Base-by-base conservation (phyloP, 345 rosid species). In the Tarenaya hassleriana region DNA sequence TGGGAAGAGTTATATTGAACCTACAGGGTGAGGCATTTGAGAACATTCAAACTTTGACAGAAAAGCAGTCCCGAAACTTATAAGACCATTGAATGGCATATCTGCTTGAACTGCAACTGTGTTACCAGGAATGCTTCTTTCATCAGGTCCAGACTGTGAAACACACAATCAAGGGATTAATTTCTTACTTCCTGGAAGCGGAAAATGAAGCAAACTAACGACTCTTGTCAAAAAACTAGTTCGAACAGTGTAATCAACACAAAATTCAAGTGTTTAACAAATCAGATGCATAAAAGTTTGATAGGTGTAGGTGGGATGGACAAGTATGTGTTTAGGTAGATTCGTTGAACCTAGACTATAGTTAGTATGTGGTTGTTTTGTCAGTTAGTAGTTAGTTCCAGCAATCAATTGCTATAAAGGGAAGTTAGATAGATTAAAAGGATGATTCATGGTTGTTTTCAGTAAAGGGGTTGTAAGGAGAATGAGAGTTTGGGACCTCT, bases 81-180 rank as follows among this genome's bases (percentile, higher is more conserved):
- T 88, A 29, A 88, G 85, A 48, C 97, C 98, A 69, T 71, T 77
- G 68, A 81, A 92, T 45, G 98, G 95, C 97, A 88, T 92, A 69
- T 88, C 85, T 57, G 95, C 98, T 74, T 81, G 94, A 60, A 85
- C 95, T 20, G 98, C 97, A 60, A 86, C 61, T 49, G 94, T 92
- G 55, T 92, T 88, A 35, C 97, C 98, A 0, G 97, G 98, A 71
- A 88, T 81, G 69, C 97, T 88, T 84, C 99, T 85, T 66, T 81
- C 95, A 85, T 92, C 98, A 42, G 81, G 46, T 70, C 98, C 94
- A 47, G 90, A 78, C 98, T 85, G 79, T 43, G 33, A 50, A 45
- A 16, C 51, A 16, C 51, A 69, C 16, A 59, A 39, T 47, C 24
- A 62, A 34, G 29, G 16, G 29, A 11, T 59, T 13, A 17, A 27